phyloP scores from a whole-genome alignment of 2,329 filamentous ascomycete species.

The Fusarium siculi region DNA sequence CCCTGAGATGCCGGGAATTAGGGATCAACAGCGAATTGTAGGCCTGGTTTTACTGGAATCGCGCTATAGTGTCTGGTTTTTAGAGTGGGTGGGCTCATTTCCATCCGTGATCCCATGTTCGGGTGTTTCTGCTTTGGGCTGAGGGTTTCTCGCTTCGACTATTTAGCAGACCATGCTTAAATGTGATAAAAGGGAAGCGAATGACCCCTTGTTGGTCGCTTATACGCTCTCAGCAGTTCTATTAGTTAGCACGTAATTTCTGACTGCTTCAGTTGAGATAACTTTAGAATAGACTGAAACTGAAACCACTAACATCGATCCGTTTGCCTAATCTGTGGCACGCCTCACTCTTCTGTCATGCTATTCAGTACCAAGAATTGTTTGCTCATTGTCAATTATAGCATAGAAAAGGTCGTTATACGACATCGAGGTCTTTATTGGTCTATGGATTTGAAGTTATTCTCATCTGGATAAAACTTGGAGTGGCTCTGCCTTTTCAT shows the following conservation, averaged over 20 bases:
- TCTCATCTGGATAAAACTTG: too few relatives aligned
- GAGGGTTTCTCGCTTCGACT: not conserved
- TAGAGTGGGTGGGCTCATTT: conserved; percentile 17
- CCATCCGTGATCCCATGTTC: conserved; percentile 5
- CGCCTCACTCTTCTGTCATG: not conserved
- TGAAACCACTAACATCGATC: conserved; percentile 8
- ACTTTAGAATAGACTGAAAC: conserved; percentile 9
- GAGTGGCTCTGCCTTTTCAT: not conserved
- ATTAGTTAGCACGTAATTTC: not conserved
- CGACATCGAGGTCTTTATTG: not conserved
- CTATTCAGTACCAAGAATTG: not conserved
- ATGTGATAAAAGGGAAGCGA: not conserved
- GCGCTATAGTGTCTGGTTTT: not conserved
- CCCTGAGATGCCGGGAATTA: conserved; percentile 8
- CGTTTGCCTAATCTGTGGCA: not conserved
- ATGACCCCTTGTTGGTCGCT: not conserved
- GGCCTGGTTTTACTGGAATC: not conserved
- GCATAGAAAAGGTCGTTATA: not conserved
- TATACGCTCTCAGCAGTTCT: not conserved
- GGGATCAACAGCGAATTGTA: not conserved
- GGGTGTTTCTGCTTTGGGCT: conserved; percentile 15
- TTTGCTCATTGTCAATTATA: not conserved
- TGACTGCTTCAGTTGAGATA: not conserved
- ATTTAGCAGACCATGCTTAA: not conserved
- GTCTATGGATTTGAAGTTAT: too few relatives aligned